Conservation (phyloP, 2,329 filamentous ascomycete genomes). For the Sporothrix schenckii region DNA sequence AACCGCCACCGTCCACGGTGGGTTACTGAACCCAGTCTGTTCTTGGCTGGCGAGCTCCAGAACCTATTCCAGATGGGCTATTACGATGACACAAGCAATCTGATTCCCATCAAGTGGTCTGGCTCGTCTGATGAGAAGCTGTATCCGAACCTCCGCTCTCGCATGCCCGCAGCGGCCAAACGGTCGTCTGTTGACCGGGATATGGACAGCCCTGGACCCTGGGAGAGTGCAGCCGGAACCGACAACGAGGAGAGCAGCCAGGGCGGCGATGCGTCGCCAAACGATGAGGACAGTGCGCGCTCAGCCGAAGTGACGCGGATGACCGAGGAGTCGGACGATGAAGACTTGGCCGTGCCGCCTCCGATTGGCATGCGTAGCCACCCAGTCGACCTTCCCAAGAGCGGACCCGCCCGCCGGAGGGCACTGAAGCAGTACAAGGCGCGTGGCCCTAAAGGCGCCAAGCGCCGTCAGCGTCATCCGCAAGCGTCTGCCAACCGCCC, state of each 20-base stretch:
- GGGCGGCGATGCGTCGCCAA: slow-evolving; percentile 45
- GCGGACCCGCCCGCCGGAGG: slow-evolving; percentile 44
- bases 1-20: slow-evolving; percentile 57
- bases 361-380: slow-evolving; percentile 33
- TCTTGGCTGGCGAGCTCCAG: slow-evolving; percentile 65
- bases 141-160: slow-evolving; percentile 53
- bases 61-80: slow-evolving; percentile 78
- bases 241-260: slow-evolving; percentile 51
- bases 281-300: neutral
- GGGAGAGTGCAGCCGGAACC: slow-evolving; percentile 52
- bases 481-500: neutral
- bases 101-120: slow-evolving; percentile 72
- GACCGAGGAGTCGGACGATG: slow-evolving; percentile 46
- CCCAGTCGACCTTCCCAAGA: slow-evolving; percentile 35
- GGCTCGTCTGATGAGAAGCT: slow-evolving; percentile 60
- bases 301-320: slow-evolving; percentile 31
- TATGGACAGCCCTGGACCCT: slow-evolving; percentile 52
- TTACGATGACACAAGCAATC: slow-evolving; percentile 58
- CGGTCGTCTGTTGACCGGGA: slow-evolving; percentile 51
- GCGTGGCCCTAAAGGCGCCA: slow-evolving; percentile 53
- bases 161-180: slow-evolving; percentile 31
- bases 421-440: slow-evolving; percentile 48
- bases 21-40: slow-evolving; percentile 52
- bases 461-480: slow-evolving; percentile 26
- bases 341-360: slow-evolving; percentile 31